These are phyloP conservation scores for Ustilaginoidea virens DNA, from an alignment of 2,329 filamentous ascomycete species.

Conservation along the genomic window DNA sequence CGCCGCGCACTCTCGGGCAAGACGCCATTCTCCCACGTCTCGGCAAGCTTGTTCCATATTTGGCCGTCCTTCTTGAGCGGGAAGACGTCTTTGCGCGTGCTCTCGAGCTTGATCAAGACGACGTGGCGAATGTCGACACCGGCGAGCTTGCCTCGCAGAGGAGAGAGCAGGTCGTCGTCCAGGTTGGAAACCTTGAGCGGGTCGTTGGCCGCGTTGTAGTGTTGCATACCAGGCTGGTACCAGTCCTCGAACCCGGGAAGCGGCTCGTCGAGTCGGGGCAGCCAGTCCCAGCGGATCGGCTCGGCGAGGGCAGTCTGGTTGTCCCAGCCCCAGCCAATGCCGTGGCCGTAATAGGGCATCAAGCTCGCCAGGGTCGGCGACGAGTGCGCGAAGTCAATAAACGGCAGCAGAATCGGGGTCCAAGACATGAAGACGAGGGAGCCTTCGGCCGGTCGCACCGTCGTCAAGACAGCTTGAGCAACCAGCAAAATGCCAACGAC, in stretches of 20 bases:
- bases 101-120: slow-evolving; percentile 25
- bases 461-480: slow-evolving; percentile 10
- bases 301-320: slow-evolving; percentile 12
- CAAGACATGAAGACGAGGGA: slow-evolving; percentile 20
- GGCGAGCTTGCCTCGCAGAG: slow-evolving; percentile 11
- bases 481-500: slow-evolving; percentile 11
- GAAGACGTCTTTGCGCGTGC: slow-evolving; percentile 28
- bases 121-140: slow-evolving; percentile 25
- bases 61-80: slow-evolving; percentile 24
- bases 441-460: slow-evolving; percentile 16
- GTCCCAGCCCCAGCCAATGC: slow-evolving; percentile 13
- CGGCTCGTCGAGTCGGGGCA: slow-evolving; percentile 7
- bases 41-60: slow-evolving; percentile 19
- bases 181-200: slow-evolving; percentile 26
- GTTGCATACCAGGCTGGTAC: slow-evolving; percentile 9
- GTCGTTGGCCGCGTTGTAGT: slow-evolving; percentile 20
- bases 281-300: slow-evolving; percentile 10
- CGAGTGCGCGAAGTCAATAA: slow-evolving; percentile 17
- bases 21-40: slow-evolving; percentile 15
- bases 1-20: slow-evolving; percentile 16
- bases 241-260: slow-evolving; percentile 13
- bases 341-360: slow-evolving; percentile 10
- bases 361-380: slow-evolving; percentile 14
- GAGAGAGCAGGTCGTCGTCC: slow-evolving; percentile 15
- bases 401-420: slow-evolving; percentile 17